Percentiles rank a stretch among this genome's conserved stretches.
These are phyloP conservation scores for Gamsiella multidivaricata DNA, from an alignment of 192 early-diverging fungal species.

Conservation along the genomic window DNA sequence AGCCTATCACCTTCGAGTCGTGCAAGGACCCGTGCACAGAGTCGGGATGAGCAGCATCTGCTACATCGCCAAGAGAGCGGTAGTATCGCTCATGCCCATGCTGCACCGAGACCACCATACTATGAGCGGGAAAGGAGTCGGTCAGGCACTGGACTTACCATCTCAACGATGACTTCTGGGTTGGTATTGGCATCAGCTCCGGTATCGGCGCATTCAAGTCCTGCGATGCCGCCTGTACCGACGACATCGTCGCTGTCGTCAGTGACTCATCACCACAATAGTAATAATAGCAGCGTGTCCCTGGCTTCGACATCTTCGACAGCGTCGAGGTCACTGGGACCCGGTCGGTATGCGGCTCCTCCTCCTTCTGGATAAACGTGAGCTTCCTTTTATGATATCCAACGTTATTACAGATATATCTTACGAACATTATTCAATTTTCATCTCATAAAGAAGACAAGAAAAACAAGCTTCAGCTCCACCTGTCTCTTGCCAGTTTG, in stretches of 20 bases:
- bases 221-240: background rate
- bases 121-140: slow-evolving; percentile 22
- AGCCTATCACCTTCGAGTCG: slow-evolving; percentile 31
- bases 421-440: too few relatives aligned
- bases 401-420: too few relatives aligned
- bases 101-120: background rate
- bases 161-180: background rate
- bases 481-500: too few relatives aligned
- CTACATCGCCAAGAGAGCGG: background rate
- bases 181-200: too few relatives aligned
- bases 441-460: too few relatives aligned
- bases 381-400: too few relatives aligned
- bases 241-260: too few relatives aligned
- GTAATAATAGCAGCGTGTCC: background rate
- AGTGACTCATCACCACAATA: background rate
- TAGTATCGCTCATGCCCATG: too few relatives aligned
- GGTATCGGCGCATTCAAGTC: background rate
- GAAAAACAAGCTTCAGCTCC: too few relatives aligned
- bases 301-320: background rate
- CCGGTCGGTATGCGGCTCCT: background rate
- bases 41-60: slow-evolving; percentile 27
- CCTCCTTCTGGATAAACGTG: too few relatives aligned
- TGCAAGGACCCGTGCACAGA: slow-evolving; percentile 33
- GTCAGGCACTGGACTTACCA: background rate
- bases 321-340: background rate